Percentiles rank a stretch among this genome's conserved stretches.
phyloP scores from a whole-genome alignment of 345 rosid genomes.

The Populus nigra region DNA sequence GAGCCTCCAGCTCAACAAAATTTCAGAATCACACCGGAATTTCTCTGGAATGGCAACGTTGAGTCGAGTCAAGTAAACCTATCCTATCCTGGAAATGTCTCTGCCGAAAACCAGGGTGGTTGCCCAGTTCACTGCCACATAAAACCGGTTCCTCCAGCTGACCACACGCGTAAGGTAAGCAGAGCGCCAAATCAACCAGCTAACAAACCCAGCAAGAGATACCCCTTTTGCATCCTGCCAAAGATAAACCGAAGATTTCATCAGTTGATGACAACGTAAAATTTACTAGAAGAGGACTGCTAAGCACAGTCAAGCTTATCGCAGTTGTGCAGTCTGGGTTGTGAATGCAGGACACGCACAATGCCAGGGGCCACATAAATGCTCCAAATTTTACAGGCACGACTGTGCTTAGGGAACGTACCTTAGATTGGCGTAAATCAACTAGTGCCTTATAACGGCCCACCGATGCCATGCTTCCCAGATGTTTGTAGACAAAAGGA shows the following conservation, averaged over 20 bases:
- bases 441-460: slow-evolving; percentile 71
- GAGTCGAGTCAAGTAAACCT: background rate
- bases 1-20: background rate
- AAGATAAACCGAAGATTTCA: background rate
- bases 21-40: background rate
- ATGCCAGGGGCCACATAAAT: no score
- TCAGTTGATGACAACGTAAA: background rate
- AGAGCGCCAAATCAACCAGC: slow-evolving; percentile 67
- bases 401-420: background rate
- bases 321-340: background rate
- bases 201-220: slow-evolving; percentile 54
- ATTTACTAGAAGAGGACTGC: background rate
- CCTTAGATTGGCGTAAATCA: slow-evolving; percentile 68
- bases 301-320: background rate
- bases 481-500: slow-evolving; percentile 61
- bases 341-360: no score
- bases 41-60: background rate
- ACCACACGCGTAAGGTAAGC: slow-evolving; percentile 71
- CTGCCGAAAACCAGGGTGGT: slow-evolving; percentile 74
- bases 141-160: slow-evolving; percentile 76
- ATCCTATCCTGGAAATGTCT: slow-evolving; percentile 52
- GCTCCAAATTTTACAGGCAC: no score
- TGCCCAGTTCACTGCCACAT: slow-evolving; percentile 71
- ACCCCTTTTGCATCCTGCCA: slow-evolving; percentile 56
- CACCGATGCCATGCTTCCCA: slow-evolving; percentile 75